phyloP scores from a whole-genome alignment of 2,329 filamentous ascomycete genomes.

The Ascosphaera aggregata region DNA sequence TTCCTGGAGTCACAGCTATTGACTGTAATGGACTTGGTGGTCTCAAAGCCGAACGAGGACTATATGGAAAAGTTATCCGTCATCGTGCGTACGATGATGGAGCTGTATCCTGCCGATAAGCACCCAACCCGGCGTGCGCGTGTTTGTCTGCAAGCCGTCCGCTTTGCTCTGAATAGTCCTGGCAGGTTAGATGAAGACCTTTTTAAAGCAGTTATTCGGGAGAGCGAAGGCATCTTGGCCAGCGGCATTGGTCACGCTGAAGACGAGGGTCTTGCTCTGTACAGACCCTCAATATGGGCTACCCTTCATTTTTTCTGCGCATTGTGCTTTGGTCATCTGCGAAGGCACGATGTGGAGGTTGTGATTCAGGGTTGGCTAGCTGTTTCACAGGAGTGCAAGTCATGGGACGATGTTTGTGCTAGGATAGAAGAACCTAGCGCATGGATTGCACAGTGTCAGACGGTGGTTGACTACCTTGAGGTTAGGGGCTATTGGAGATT shows the following conservation, averaged over 20 bases:
- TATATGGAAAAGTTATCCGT: conserved; percentile 10
- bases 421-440: conserved; percentile 27
- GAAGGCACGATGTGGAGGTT: conserved; percentile 9
- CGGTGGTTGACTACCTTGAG: conserved; percentile 31
- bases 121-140: conserved; percentile 18
- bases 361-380: conserved; percentile 15
- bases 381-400: conserved; percentile 22
- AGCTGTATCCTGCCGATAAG: conserved; percentile 10
- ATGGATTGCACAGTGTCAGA: conserved; percentile 28
- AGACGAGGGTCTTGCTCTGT: conserved; percentile 10
- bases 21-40: conserved; percentile 12
- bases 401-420: conserved; percentile 18
- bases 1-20: conserved; percentile 17
- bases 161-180: conserved; percentile 14
- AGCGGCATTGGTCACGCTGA: conserved; percentile 6
- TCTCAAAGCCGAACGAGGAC: conserved; percentile 10
- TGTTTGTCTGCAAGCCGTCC: conserved; percentile 14
- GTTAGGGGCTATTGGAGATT: conserved; percentile 31
- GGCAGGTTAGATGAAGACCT: conserved; percentile 10
- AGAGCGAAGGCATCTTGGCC: conserved; percentile 9
- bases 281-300: conserved; percentile 11
- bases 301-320: conserved; percentile 14
- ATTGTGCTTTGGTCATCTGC: conserved; percentile 13
- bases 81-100: conserved; percentile 13
- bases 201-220: conserved; percentile 8